phyloP scores from a whole-genome alignment of 2,329 filamentous ascomycete genomes.

The Monilinia vaccinii-corymbosi region DNA sequence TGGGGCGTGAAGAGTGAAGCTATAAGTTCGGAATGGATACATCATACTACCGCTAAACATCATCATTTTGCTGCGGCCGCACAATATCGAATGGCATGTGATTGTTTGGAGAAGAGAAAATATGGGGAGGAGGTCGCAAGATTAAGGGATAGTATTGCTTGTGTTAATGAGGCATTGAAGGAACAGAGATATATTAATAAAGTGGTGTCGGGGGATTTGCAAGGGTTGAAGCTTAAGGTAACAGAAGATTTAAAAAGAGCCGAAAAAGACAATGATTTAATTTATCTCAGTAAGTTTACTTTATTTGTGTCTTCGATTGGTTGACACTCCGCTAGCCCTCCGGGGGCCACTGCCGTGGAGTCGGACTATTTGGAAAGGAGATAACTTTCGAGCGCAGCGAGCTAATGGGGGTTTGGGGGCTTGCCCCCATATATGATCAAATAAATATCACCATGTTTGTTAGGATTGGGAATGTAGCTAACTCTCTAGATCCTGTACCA shows the following conservation, averaged over 20 bases:
- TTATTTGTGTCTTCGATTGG: neutral
- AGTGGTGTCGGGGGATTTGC: slow-evolving; percentile 70
- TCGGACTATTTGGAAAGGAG: neutral
- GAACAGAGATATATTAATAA: slow-evolving; percentile 78
- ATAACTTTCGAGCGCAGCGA: neutral
- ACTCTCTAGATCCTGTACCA: slow-evolving; percentile 58
- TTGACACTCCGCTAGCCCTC: slow-evolving; percentile 3
- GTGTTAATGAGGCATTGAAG: slow-evolving; percentile 78
- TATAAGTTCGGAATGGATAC: slow-evolving; percentile 91
- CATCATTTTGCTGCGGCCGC: slow-evolving; percentile 95
- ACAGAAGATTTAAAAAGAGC: slow-evolving; percentile 83
- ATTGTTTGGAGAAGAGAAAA: slow-evolving; percentile 84
- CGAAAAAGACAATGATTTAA: slow-evolving; percentile 93
- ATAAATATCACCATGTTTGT: neutral
- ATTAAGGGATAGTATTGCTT: slow-evolving; percentile 70
- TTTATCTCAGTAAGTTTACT: slow-evolving; percentile 62
- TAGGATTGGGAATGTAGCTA: slow-evolving; percentile 21
- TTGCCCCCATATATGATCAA: neutral
- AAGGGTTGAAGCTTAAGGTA: slow-evolving; percentile 71
- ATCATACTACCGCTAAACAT: slow-evolving; percentile 94
- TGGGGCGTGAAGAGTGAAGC: slow-evolving; percentile 81
- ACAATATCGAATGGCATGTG: slow-evolving; percentile 83
- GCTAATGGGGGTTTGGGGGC: neutral
- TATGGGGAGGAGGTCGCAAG: slow-evolving; percentile 94
- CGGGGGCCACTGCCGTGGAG: neutral